Conservation (phyloP, 177 flowering plant genomes). For the Vitis hybrid region DNA sequence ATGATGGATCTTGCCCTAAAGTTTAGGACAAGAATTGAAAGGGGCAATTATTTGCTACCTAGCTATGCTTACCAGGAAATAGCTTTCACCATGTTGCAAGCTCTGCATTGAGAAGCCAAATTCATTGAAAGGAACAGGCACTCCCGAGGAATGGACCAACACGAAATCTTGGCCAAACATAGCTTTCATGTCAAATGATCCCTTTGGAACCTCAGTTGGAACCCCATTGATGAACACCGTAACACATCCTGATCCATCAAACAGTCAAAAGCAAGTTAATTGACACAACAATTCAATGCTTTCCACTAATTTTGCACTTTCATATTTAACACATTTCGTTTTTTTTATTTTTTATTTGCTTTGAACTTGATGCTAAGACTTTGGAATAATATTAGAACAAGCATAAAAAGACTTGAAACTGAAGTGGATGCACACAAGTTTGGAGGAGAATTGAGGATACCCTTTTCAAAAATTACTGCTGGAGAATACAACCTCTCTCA, state of each 20-base stretch:
- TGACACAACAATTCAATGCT: not conserved
- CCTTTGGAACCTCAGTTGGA: slow-evolving; percentile 68
- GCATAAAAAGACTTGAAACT: too few species aligned
- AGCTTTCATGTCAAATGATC: slow-evolving; percentile 65
- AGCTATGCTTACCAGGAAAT: slow-evolving; percentile 64
- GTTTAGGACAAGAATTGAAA: too few species aligned
- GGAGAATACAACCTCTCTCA: too few species aligned
- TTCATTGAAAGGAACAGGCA: slow-evolving; percentile 61
- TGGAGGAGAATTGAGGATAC: too few species aligned
- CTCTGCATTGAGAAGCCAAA: slow-evolving; percentile 58
- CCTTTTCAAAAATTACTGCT: too few species aligned
- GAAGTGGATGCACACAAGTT: too few species aligned
- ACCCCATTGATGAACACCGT: slow-evolving; percentile 90
- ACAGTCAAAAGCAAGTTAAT: not conserved
- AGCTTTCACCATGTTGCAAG: slow-evolving; percentile 88
- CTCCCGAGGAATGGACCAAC: slow-evolving; percentile 81
- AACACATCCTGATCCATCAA: slow-evolving; percentile 43
- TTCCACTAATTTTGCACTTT: not conserved
- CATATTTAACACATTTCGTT: too few species aligned
- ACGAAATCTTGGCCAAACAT: slow-evolving; percentile 74
- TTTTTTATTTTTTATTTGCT: too few species aligned
- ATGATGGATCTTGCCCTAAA: too few species aligned
- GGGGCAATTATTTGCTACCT: not conserved
- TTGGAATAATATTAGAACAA: too few species aligned
- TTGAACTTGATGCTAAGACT: too few species aligned